Conservation (phyloP, 148 eudicot species). For the Rhododendron williamsianum region DNA sequence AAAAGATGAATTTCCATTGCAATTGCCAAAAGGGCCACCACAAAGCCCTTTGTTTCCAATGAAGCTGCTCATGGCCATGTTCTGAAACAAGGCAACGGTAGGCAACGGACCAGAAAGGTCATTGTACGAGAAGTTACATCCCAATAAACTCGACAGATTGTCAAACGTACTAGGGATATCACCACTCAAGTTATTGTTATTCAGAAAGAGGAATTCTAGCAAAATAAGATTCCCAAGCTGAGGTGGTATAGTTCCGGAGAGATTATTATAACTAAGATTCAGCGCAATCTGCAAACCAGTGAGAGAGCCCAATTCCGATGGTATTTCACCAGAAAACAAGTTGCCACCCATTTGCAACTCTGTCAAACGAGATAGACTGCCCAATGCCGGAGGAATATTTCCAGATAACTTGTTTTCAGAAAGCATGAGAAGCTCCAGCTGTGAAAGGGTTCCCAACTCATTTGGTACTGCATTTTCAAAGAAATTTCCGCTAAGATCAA, state of each 20-base stretch:
- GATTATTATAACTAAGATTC: conserved; percentile 79
- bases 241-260: conserved; percentile 72
- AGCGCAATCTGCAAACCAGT: conserved; percentile 72
- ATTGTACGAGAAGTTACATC: conserved; percentile 80
- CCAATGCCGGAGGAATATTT: conserved; percentile 58
- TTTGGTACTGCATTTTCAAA: conserved; percentile 50
- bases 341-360: conserved; percentile 93
- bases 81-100: conserved; percentile 54
- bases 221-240: conserved; percentile 78
- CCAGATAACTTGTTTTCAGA: conserved; percentile 79
- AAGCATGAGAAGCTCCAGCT: conserved; percentile 79
- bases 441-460: conserved; percentile 68
- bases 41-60: conserved; percentile 73
- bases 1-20: conserved; percentile 30
- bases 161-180: conserved; percentile 75
- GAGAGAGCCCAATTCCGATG: conserved; percentile 67
- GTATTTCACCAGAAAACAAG: conserved; percentile 64
- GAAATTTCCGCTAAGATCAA: conserved; percentile 73
- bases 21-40: conserved; percentile 62
- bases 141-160: conserved; percentile 69
- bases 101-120: conserved; percentile 79
- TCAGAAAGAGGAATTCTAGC: conserved; percentile 63
- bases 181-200: conserved; percentile 80
- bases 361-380: conserved; percentile 69
- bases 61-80: conserved; percentile 62